Evolutionary conservation across 768 basidiomycete genomes (phyloP).

Genomic region (Ephemerocybe angulata): DNA sequence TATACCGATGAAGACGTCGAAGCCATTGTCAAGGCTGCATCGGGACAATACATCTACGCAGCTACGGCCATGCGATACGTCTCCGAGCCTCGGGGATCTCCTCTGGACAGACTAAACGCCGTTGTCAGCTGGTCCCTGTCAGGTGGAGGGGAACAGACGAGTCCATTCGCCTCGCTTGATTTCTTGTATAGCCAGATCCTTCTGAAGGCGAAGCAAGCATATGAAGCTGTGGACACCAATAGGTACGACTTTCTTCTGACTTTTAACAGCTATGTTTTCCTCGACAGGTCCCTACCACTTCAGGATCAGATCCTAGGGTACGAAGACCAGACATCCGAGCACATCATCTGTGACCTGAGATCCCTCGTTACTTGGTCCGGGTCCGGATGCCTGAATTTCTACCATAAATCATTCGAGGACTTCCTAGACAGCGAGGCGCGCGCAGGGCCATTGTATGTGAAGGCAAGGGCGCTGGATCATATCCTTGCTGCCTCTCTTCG

Average conservation of each 20-base stretch:
- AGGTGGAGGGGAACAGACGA: not conserved
- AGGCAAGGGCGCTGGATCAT: too few species aligned
- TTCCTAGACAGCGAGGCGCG: too few species aligned
- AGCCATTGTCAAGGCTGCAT: constrained; percentile 8
- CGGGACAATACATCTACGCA: constrained; percentile 15
- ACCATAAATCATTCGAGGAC: too few species aligned
- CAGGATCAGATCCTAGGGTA: not conserved
- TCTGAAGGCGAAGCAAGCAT: not conserved
- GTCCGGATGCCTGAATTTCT: too few species aligned
- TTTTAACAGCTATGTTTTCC: not conserved
- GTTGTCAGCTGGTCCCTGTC: not conserved
- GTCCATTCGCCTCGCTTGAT: constrained; percentile 5
- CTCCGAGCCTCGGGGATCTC: constrained; percentile 9
- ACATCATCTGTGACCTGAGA: not conserved
- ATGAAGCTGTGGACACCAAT: not conserved
- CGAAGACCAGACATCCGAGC: not conserved
- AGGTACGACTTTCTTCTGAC: not conserved
- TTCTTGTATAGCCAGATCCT: constrained; percentile 5
- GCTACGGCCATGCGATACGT: constrained; percentile 12
- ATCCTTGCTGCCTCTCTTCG: too few species aligned
- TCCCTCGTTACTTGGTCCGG: too few species aligned
- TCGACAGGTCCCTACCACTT: too few species aligned
- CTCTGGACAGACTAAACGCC: not conserved
- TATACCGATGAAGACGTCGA: constrained; percentile 1
- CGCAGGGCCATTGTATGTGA: too few species aligned